Base-by-base conservation (phyloP, 2,329 filamentous ascomycete genomes). In the Aureobasidium sp. region DNA sequence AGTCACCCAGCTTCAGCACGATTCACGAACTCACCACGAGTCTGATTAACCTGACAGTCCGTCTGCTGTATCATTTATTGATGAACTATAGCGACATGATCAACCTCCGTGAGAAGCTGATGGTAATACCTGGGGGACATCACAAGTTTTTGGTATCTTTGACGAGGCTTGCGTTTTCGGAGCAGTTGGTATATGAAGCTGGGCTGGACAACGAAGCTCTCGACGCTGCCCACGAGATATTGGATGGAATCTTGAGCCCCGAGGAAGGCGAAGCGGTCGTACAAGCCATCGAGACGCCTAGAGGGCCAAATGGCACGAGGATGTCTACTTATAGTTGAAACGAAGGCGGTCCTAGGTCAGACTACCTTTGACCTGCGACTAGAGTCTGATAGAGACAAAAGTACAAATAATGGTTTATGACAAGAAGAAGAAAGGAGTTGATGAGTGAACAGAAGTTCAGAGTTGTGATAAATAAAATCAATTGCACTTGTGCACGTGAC, bases 141-240 rank as follows among this genome's bases (percentile, higher is more conserved):
- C 91, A 96, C 70, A 91, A 92, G 59, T 93, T 95, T 69, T 78
- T 95, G 1, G 83, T 97, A 10, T 85, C 86, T 2, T 77, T 99
- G 48, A 92, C 90, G 0, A 78, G 93, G 46, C 77, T 97, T n/a
- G 91, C 90, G 0, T 97, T 96, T 72, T 87, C 85, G 6, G 90
- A 96, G 65, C 88, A 90, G 34, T 74, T 89, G 9, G 82, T 94
- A 12, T 80, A 95, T 32, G 92, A 97, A 74, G 79, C 81, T 1
- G 87, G 87, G 0, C 87, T 96, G 59, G 87, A 89, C 39, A 84
- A 87, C 32, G 89, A 90, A 66, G 90, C 91, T 0, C 84, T 88
- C 1, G 89, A 93, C 66, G 86, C 87, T 74, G 93, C 94, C 3
- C 87, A 93, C 68, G 85, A 89, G 69, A 78, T 99, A 65, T 74